Evolutionary conservation across 225 moss, liverwort and hornwort genomes (phyloP), one percentile per base, ranked within the genome.

Genomic region (Pseudisothecium myosuroides): DNA sequence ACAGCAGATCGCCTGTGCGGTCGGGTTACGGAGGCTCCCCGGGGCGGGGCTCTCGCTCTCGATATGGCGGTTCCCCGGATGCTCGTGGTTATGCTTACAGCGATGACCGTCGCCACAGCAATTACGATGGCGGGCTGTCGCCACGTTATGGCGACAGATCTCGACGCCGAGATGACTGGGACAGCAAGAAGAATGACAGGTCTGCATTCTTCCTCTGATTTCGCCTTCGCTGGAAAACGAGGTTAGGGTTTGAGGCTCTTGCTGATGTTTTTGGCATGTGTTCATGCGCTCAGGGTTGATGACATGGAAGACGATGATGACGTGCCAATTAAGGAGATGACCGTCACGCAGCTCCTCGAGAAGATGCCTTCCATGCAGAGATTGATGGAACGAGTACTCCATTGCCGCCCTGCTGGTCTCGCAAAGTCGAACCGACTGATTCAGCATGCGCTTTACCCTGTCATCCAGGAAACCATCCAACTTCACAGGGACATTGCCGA

Each of bases 321-420:
- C 41, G 91, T 94, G 89, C 91, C 94, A 11, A 90, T 95, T 15
- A 97, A 96, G 87, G 99, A 97, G 84, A 97, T 97, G 99, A 89
- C 85, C 60, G 90, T 93, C 8, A 90, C 95, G 83, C 92, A 96
- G 90, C 93, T 99, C 6, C 66, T 97, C 63, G 96, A 96, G 83
- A 97, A 94, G 91, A 92, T 99, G 86, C 99, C 99, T 37, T 94
- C 88, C 68, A 80, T 99, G 94, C 99, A 99, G 90, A 96, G 95
- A 91, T 88, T 99, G 93, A 90, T 97, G 90, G 99, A 99, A 39
- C 95, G 99, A 22, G 94, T 95, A 39, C 94, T 99, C 27, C 95
- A 96, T 68, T 97, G 96, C 43, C 95, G 97, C 19, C 99, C 99
- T 12, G 94, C 96, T 31, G 99, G 99, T 63, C 91, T 94, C 1